A percentile compares a stretch with the other conserved stretches of the same genome.
Evolutionary conservation across 1,284 basidiomycete species (phyloP).

Genomic region (Cryptococcus depauperatus): DNA sequence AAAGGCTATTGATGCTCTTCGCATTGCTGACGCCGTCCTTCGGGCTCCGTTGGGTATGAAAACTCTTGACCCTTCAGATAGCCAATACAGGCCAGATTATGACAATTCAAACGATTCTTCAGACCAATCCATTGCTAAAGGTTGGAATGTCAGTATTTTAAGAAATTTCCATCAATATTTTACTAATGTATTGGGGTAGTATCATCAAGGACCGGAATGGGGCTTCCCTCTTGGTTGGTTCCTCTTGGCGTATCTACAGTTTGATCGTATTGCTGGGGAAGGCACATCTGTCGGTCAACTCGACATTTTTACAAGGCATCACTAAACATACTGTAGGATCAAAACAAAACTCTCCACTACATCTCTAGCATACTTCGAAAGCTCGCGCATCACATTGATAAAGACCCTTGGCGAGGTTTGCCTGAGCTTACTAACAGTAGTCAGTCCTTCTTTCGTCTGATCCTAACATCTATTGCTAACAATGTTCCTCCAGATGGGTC

Average conservation of each 20-base stretch:
- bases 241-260: constrained; percentile 81
- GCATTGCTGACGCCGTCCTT: constrained; percentile 65
- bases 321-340: constrained; percentile 49
- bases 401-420: constrained; percentile 79
- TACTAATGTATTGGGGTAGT: constrained; percentile 19
- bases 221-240: constrained; percentile 93
- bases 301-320: not conserved
- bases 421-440: constrained; percentile 80
- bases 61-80: constrained; percentile 75
- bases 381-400: constrained; percentile 62
- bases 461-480: not conserved
- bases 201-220: constrained; percentile 64
- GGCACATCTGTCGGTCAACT: constrained; percentile 58
- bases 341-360: constrained; percentile 64
- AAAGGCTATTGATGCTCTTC: constrained; percentile 69
- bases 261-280: constrained; percentile 54
- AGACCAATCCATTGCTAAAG: constrained; percentile 78
- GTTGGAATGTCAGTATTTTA: constrained; percentile 56
- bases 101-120: constrained; percentile 82
- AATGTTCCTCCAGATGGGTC: constrained; percentile 51
- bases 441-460: constrained; percentile 16
- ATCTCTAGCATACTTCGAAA: constrained; percentile 64
- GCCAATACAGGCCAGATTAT: constrained; percentile 80
- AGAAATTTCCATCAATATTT: not conserved
- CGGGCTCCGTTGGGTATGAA: constrained; percentile 85